These are phyloP conservation scores for Kappamyces sp. DNA, from an alignment of 192 early-diverging fungal species.

Conservation along the genomic window DNA sequence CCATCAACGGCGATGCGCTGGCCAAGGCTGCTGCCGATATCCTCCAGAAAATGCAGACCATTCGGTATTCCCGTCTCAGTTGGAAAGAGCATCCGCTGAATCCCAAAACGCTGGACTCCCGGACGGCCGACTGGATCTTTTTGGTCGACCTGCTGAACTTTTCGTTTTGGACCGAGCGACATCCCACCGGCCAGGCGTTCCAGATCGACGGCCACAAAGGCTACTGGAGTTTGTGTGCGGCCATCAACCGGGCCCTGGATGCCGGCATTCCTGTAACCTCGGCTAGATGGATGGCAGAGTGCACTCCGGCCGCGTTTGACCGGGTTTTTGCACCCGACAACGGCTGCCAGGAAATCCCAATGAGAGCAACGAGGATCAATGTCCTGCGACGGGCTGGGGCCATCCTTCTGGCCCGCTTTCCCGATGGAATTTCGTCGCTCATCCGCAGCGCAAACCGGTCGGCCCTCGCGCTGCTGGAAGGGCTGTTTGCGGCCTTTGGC, in stretches of 20 bases:
- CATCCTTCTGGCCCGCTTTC: conserved; percentile 43
- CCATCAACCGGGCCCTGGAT: conserved; percentile 61
- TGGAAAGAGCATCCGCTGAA: conserved; percentile 15
- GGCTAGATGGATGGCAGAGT: conserved; percentile 43
- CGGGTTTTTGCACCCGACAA: conserved; percentile 62
- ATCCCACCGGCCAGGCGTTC: conserved; percentile 48
- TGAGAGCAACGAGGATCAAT: conserved; percentile 53
- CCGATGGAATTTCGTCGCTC: conserved; percentile 52
- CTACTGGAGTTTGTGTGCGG: conserved; percentile 78
- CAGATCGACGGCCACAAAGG: conserved; percentile 32
- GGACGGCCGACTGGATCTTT: conserved; percentile 57
- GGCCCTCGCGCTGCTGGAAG: conserved; percentile 43
- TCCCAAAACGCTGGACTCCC: conserved; percentile 5
- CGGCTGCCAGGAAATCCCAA: conserved; percentile 46
- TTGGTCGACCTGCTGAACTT: conserved; percentile 78
- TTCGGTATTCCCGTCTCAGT: background rate
- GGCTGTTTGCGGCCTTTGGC: conserved; percentile 3
- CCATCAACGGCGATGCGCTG: background rate
- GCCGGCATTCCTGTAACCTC: conserved; percentile 58
- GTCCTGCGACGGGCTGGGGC: conserved; percentile 64
- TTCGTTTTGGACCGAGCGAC: conserved; percentile 72
- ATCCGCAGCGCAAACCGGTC: conserved; percentile 45
- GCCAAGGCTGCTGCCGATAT: background rate
- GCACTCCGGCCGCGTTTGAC: conserved; percentile 35
- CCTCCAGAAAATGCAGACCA: conserved; percentile 1